Evolutionary conservation across 225 moss, liverwort and hornwort genomes (phyloP), one percentile per base, ranked within the genome.

Genomic region (Anthoceros angustus): DNA sequence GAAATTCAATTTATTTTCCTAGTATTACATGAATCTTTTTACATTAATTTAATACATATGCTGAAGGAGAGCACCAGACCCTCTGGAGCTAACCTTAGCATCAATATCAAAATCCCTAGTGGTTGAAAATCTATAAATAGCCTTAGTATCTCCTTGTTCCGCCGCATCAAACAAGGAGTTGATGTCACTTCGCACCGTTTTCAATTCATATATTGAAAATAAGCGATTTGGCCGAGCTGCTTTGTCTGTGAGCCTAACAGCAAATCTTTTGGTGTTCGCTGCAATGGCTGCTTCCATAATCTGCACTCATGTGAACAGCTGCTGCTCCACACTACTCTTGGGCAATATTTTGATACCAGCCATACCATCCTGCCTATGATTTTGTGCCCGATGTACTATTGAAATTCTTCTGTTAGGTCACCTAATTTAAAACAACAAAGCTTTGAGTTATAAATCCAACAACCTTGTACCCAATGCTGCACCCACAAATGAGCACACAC

Each of bases 121-220:
- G 76, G 90, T 95, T 0, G 94, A 95, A 66, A 78, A 91, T 23
- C 86, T 86, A 75, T 86, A 85, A 15, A 95, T 80, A 16, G 94
- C 86, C 5, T 76, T 77, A 68, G 70, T 38, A 12, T 95, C 94
- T 1, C 94, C 94, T 69, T 88, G 78, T 65, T 95, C 91, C 0
- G 94, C 88, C 2, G 94, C 94, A 73, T 95, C 94, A 66, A 95
- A 95, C 41, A 78, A 43, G 16, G 90, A 83, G 41, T 69, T 9
- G 49, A 95, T 85, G 2, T 95, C 94, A 38, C 84, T 88, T 16
- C 82, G 88, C 2, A 91, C 91, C 25, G 71, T 69, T 50, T 81
- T 84, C n/a, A 95, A 67, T n/a, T 95, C 94, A 68, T 95, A 95
- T 23, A 95, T 88, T 0, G 94, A 88, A 63, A 88, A 95, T 70